These are phyloP conservation scores for Aspergillus clavatus DNA, from an alignment of 2,329 filamentous ascomycete genomes.

Conservation along the genomic window DNA sequence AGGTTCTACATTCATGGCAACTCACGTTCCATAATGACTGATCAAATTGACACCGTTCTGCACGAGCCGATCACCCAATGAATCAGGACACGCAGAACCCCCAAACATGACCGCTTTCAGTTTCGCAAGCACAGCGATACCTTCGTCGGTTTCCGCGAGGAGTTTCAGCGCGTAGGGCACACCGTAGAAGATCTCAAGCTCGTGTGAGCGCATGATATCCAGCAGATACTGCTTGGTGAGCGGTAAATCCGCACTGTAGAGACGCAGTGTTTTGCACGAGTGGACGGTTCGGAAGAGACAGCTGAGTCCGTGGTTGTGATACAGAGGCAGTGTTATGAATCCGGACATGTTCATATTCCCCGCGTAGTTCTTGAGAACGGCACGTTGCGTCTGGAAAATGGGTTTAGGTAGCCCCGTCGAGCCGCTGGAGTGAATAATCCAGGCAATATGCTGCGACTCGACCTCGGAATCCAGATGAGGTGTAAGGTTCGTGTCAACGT, in stretches of 20 bases:
- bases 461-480: constrained; percentile 21
- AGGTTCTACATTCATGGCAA: constrained; percentile 5
- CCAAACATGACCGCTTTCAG: constrained; percentile 54
- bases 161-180: constrained; percentile 64
- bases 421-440: constrained; percentile 51
- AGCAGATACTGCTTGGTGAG: constrained; percentile 50
- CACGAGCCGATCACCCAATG: constrained; percentile 52
- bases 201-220: constrained; percentile 38
- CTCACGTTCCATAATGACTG: constrained; percentile 54
- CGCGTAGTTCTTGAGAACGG: constrained; percentile 47
- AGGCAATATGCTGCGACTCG: constrained; percentile 33
- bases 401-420: constrained; percentile 61
- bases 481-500: constrained; percentile 19
- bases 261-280: constrained; percentile 46
- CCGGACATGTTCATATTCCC: constrained; percentile 45
- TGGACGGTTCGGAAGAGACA: constrained; percentile 52
- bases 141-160: constrained; percentile 54
- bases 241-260: constrained; percentile 54
- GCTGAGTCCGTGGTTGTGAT: constrained; percentile 56
- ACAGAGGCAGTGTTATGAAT: constrained; percentile 55
- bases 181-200: constrained; percentile 53
- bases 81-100: constrained; percentile 56
- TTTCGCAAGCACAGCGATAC: constrained; percentile 44
- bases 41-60: constrained; percentile 52
- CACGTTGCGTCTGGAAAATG: constrained; percentile 54